Evolutionary conservation across 2,329 filamentous ascomycete species (phyloP), one percentile per base, ranked within the genome.

Genomic region (Aspergillus spinulosporus): DNA sequence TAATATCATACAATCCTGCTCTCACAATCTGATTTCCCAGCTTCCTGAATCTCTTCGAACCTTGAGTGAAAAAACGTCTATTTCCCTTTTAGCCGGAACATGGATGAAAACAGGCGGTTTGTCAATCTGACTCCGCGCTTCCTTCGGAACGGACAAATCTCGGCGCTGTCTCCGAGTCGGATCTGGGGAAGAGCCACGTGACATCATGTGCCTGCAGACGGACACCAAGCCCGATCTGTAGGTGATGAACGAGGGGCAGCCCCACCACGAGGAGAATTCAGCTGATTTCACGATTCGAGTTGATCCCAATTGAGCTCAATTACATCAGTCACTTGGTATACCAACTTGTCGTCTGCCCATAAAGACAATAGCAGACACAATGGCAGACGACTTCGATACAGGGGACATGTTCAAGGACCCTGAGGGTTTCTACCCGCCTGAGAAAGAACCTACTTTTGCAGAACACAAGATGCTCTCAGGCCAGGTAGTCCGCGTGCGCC

Each of bases 361-460:
- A 21, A 21, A 46, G 34, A 52, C 49, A 32, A 31, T 44, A n/a
- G 2, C 7, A 11, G 31, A 36, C 51, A 52, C 52, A 50, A 71
- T 71, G 69, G 64, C 62, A 26, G 56, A 61, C 39, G 67, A 71
- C 28, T 60, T 78, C 51, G 75, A 77, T 26, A 68, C 70, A 5
- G 70, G 72, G 57, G 76, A 77, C 68, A 78, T 96, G 62, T 96
- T 97, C 78, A 77, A 88, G 52, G 92, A 96, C 62, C 92, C 92
- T 5, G 83, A 85, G 53, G 90, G 85, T 68, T 97, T 84, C 78
- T 94, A 90, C 70, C 84, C 88, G 46, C 86, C 90, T 0, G 87
- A 91, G 46, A 89, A 89, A 47, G 83, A 87, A 47, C 86, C 90
- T 5, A 93, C 88, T 2, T 85, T 84, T 59, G 85, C 89, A 60